Percentiles rank a stretch among this genome's conserved stretches.
phyloP scores from a whole-genome alignment of 2,329 filamentous ascomycete species.

The Xylariaceae sp. region DNA sequence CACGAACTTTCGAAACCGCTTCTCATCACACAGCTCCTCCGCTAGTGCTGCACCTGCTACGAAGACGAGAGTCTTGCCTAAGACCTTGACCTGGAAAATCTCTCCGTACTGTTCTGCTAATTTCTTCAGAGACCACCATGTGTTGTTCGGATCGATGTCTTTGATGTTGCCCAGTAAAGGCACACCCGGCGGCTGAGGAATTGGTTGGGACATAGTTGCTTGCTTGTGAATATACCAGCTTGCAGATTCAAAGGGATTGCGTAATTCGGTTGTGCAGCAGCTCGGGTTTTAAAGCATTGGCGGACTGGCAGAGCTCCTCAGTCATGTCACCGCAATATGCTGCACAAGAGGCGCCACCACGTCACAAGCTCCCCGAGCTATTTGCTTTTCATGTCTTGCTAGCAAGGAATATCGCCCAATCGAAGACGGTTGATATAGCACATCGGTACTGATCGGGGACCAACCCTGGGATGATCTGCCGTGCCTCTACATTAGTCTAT shows the following conservation, averaged over 20 bases:
- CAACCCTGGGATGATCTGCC: constrained; percentile 29
- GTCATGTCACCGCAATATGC: constrained; percentile 14
- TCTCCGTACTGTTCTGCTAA: constrained; percentile 56
- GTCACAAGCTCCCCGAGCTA: constrained; percentile 19
- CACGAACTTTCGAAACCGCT: constrained; percentile 61
- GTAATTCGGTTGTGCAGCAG: constrained; percentile 2
- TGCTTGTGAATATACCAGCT: not conserved
- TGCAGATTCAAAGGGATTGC: not conserved
- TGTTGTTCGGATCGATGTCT: constrained; percentile 56
- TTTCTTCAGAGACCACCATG: constrained; percentile 56
- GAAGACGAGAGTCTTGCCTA: constrained; percentile 50
- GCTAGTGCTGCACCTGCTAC: constrained; percentile 50
- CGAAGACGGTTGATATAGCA: constrained; percentile 23
- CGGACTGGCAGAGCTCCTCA: constrained; percentile 1
- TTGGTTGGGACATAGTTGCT: constrained; percentile 50
- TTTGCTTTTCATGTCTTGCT: constrained; percentile 28
- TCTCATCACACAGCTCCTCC: constrained; percentile 57
- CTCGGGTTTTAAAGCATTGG: constrained; percentile 22
- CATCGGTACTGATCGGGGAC: constrained; percentile 1
- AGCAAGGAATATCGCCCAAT: constrained; percentile 22
- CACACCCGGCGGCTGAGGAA: constrained; percentile 57
- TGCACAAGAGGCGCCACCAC: constrained; percentile 8
- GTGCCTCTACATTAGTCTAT: constrained; percentile 23
- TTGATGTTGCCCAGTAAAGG: constrained; percentile 60
- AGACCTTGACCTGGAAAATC: constrained; percentile 52